Conservation (phyloP, 768 basidiomycete species). For the Mycena epipterygia region DNA sequence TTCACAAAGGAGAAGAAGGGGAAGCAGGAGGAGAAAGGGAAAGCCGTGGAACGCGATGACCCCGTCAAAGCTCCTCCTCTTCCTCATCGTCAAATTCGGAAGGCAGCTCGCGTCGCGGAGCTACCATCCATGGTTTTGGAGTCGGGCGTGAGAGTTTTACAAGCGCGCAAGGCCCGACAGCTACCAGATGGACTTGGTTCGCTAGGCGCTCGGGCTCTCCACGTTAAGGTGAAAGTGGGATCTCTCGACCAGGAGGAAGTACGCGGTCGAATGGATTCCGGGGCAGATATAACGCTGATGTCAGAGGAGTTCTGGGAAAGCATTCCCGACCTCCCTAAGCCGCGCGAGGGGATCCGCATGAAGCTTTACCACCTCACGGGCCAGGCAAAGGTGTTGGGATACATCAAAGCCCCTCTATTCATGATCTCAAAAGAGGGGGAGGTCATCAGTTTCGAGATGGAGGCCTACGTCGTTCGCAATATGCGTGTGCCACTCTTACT, state of each 20-base stretch:
- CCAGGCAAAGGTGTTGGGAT: constrained; percentile 31
- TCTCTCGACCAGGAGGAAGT: neutral
- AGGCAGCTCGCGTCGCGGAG: neutral
- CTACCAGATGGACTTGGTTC: constrained; percentile 9
- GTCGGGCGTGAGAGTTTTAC: neutral
- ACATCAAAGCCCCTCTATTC: constrained; percentile 27
- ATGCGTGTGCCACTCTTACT: constrained; percentile 41
- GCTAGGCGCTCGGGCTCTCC: constrained; percentile 6
- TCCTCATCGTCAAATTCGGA: neutral
- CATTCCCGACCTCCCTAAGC: neutral
- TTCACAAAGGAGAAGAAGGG: neutral
- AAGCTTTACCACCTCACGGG: constrained; percentile 26
- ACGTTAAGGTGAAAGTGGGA: neutral
- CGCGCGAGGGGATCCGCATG: constrained; percentile 23
- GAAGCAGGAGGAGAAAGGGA: neutral
- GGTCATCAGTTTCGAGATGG: constrained; percentile 25
- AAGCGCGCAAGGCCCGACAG: constrained; percentile 38
- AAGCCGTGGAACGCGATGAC: neutral
- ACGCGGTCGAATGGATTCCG: constrained; percentile 5
- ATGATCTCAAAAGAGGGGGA: neutral
- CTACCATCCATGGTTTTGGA: constrained; percentile 30
- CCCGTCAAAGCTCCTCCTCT: too few species aligned
- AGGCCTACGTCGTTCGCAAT: constrained; percentile 39
- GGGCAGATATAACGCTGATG: constrained; percentile 26
- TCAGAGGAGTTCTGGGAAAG: constrained; percentile 11